These are phyloP conservation scores for Inga oerstediana DNA, from an alignment of 306 rosid species.

Conservation along the genomic window DNA sequence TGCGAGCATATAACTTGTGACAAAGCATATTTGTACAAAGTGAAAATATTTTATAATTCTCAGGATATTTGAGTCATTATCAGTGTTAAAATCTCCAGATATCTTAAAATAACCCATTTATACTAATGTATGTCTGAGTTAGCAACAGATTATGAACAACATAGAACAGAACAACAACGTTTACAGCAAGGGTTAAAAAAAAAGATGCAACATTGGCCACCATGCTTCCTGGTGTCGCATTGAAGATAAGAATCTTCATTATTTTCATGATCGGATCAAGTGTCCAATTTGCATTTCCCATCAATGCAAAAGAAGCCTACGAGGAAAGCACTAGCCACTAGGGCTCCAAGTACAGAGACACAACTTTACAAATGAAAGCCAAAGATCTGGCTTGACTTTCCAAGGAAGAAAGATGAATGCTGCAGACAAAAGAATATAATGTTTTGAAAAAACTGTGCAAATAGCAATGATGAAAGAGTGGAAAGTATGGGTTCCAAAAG, in stretches of 20 bases:
- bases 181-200: background rate
- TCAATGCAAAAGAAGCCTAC: slow-evolving; percentile 42
- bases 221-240: background rate
- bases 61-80: background rate
- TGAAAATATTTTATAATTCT: slow-evolving; percentile 6
- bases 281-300: slow-evolving; percentile 10
- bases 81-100: background rate
- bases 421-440: background rate
- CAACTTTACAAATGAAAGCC: slow-evolving; percentile 28
- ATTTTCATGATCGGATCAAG: background rate
- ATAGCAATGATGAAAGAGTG: slow-evolving; percentile 50
- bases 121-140: background rate
- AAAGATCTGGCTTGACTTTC: slow-evolving; percentile 31
- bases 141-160: background rate
- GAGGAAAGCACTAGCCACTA: slow-evolving; percentile 44
- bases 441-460: slow-evolving; percentile 30
- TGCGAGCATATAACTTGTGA: slow-evolving; percentile 26
- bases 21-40: slow-evolving; percentile 31
- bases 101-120: background rate
- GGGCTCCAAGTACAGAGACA: slow-evolving; percentile 34
- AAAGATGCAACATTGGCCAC: background rate
- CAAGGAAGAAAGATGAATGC: slow-evolving; percentile 31
- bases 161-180: background rate
- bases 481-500: slow-evolving; percentile 36
- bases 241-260: background rate